Percentiles rank a stretch among this genome's conserved stretches.
phyloP scores from a whole-genome alignment of 768 basidiomycete species.

The Amanita muscaria region DNA sequence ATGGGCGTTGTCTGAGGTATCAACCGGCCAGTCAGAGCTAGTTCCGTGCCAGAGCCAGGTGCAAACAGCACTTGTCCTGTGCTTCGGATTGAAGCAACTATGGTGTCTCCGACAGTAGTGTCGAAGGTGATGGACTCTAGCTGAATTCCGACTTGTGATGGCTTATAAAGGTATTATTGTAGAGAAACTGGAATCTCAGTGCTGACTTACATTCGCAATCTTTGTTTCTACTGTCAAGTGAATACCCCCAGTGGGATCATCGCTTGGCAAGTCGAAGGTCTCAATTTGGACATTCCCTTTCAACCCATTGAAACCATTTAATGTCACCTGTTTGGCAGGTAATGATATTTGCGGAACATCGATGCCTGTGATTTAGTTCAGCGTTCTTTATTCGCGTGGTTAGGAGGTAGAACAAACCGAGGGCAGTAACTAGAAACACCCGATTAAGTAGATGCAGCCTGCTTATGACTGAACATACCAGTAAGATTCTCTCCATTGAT shows the following conservation, averaged over 20 bases:
- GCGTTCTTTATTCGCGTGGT: slow-evolving; percentile 1
- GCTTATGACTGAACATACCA: slow-evolving; percentile 25
- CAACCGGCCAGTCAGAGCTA: slow-evolving; percentile 54
- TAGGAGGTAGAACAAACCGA: slow-evolving; percentile 30
- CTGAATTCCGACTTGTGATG: slow-evolving; percentile 67
- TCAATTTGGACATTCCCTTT: slow-evolving; percentile 53
- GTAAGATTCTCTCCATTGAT: slow-evolving; percentile 58
- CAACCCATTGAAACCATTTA: slow-evolving; percentile 66
- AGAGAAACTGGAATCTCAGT: neutral
- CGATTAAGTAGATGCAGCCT: slow-evolving; percentile 2
- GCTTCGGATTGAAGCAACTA: slow-evolving; percentile 52
- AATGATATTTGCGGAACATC: slow-evolving; percentile 47
- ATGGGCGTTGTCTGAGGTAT: slow-evolving; percentile 46
- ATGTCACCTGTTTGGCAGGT: slow-evolving; percentile 45
- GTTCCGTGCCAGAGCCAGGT: slow-evolving; percentile 41
- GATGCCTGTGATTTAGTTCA: slow-evolving; percentile 33
- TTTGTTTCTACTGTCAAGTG: slow-evolving; percentile 55
- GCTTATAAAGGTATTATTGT: slow-evolving; percentile 28
- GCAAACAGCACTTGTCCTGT: slow-evolving; percentile 41
- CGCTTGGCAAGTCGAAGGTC: slow-evolving; percentile 58
- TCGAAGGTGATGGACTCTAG: slow-evolving; percentile 55
- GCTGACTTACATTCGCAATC: slow-evolving; percentile 44
- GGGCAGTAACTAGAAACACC: slow-evolving; percentile 36
- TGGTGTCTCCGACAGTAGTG: slow-evolving; percentile 40
- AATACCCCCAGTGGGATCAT: slow-evolving; percentile 68